Evolutionary conservation across 225 moss, liverwort and hornwort species (phyloP).

Genomic region (Lunularia cruciata): DNA sequence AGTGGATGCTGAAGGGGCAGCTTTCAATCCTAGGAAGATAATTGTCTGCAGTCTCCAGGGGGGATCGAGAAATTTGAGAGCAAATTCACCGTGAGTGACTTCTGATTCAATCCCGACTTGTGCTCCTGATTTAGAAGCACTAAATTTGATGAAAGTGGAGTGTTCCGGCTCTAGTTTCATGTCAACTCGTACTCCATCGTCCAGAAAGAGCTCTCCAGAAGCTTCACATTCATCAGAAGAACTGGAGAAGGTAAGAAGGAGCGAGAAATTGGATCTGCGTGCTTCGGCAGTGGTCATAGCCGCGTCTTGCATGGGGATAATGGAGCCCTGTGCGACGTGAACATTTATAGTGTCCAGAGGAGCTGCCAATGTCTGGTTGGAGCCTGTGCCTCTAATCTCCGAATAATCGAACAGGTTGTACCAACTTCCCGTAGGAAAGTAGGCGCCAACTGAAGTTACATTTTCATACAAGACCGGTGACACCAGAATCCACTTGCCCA

Average conservation of each 20-base stretch:
- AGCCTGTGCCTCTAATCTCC: constrained; percentile 36
- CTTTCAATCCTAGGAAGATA: no score
- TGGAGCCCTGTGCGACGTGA: constrained; percentile 58
- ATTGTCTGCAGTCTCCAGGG: no score
- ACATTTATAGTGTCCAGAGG: constrained; percentile 63
- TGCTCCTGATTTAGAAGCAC: constrained; percentile 25
- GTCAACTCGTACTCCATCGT: constrained; percentile 55
- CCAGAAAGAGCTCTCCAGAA: constrained; percentile 58
- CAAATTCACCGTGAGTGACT: constrained; percentile 46
- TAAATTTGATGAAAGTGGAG: constrained; percentile 52
- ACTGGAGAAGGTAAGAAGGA: constrained; percentile 50
- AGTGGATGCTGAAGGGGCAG: no score
- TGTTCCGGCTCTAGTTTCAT: constrained; percentile 51
- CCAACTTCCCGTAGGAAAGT: constrained; percentile 70
- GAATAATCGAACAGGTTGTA: constrained; percentile 72
- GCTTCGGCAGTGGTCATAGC: constrained; percentile 55
- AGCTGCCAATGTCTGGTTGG: constrained; percentile 28
- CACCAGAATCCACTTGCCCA: constrained; percentile 57
- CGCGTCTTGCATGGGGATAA: constrained; percentile 60
- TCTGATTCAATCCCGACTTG: constrained; percentile 35
- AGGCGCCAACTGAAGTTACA: constrained; percentile 51
- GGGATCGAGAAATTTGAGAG: constrained; percentile 23
- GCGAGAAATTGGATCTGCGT: constrained; percentile 52
- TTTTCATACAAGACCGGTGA: constrained; percentile 57
- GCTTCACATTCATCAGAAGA: constrained; percentile 15